Evolutionary conservation across 495 filamentous ascomycete species (phyloP).

Genomic region (Ascobolus immersus): DNA sequence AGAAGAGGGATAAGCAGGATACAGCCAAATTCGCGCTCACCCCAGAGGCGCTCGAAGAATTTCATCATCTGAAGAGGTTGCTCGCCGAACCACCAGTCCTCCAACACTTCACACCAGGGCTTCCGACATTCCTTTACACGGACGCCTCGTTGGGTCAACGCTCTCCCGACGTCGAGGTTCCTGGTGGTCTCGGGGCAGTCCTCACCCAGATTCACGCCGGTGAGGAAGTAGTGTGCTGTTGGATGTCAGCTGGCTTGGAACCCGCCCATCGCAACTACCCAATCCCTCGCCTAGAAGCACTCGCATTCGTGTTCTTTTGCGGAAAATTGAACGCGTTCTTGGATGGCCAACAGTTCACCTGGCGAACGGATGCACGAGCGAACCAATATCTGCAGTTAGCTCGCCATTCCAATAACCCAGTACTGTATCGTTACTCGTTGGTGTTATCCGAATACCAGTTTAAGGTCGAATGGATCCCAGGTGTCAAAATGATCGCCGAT

Average conservation of each 20-base stretch:
- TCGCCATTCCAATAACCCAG: constrained; percentile 1
- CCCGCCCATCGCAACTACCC: background rate
- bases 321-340: constrained; percentile 1
- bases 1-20: no score
- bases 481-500: background rate
- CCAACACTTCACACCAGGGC: background rate
- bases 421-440: background rate
- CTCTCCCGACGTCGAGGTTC: no score
- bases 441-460: background rate
- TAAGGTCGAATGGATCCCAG: background rate
- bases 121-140: background rate
- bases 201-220: no score
- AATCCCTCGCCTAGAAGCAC: background rate
- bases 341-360: background rate
- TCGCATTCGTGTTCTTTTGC: background rate
- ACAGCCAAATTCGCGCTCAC: background rate
- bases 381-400: constrained; percentile 1
- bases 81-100: background rate
- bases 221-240: no score
- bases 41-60: background rate
- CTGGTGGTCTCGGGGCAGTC: no score
- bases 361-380: background rate
- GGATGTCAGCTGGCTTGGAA: background rate
- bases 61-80: background rate
- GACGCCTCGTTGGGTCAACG: no score